A percentile compares a stretch with the other conserved stretches of the same genome.
These are phyloP conservation scores for Nitzschia sp. DNA, from an alignment of 108 stramenopile genomes.

Conservation along the genomic window DNA sequence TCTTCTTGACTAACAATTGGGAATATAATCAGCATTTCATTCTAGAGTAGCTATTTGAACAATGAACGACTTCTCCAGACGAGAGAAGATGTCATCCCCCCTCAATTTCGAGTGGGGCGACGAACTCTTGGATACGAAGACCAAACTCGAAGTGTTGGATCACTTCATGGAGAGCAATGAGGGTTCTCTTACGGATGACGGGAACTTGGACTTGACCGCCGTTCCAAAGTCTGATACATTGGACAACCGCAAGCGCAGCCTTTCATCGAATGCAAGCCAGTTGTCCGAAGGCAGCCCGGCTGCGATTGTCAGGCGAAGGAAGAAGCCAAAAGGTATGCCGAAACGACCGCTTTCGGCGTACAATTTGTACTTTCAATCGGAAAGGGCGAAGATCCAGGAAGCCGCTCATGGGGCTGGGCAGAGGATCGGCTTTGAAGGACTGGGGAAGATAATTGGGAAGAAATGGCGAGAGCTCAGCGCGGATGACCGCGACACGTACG, in stretches of 20 bases:
- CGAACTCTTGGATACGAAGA: background rate
- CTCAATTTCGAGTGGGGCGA: slow-evolving; percentile 14
- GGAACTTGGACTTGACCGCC: background rate
- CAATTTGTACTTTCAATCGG: slow-evolving; percentile 40
- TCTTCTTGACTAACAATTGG: too few relatives aligned
- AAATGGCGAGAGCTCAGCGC: slow-evolving; percentile 43
- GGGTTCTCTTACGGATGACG: slow-evolving; percentile 4
- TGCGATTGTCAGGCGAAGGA: slow-evolving; percentile 4
- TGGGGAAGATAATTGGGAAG: slow-evolving; percentile 50
- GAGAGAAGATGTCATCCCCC: background rate
- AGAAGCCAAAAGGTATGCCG: slow-evolving; percentile 42
- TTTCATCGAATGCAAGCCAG: background rate
- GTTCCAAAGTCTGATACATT: background rate
- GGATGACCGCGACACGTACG: slow-evolving; percentile 39
- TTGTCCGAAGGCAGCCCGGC: background rate
- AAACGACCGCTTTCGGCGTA: slow-evolving; percentile 41
- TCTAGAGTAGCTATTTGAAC: too few relatives aligned
- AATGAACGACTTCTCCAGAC: background rate
- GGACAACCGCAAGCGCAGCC: slow-evolving; percentile 6
- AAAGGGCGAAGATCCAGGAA: slow-evolving; percentile 26
- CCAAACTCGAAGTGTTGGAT: slow-evolving; percentile 5
- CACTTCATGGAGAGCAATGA: slow-evolving; percentile 14
- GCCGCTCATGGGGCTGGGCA: slow-evolving; percentile 16
- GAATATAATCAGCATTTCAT: too few relatives aligned
- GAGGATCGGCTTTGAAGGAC: slow-evolving; percentile 37